A percentile compares a stretch with the other conserved stretches of the same genome.
phyloP scores from a whole-genome alignment of 202 grass and related monocot species.

The Eragrostis tef region DNA sequence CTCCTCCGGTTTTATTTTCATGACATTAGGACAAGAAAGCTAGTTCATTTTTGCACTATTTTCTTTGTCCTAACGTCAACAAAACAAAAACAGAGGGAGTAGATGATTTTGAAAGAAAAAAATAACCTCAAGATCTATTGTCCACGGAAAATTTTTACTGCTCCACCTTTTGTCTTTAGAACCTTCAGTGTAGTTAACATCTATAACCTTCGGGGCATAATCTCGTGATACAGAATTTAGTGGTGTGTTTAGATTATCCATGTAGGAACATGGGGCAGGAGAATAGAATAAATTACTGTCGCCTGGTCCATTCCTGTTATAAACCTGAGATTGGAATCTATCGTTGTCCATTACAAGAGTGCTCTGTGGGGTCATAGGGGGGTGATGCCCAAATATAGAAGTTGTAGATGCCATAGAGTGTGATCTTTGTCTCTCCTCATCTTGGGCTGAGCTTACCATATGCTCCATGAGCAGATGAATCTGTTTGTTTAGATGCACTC shows the following conservation, averaged over 20 bases:
- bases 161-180: constrained; percentile 75
- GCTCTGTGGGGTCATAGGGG: constrained; percentile 51
- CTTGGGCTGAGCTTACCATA: constrained; percentile 52
- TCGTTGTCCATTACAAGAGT: constrained; percentile 53
- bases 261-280: constrained; percentile 42
- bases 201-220: constrained; percentile 58
- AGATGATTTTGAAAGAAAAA: too few relatives aligned
- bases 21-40: too few relatives aligned
- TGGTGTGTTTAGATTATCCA: constrained; percentile 50
- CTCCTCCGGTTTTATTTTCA: too few relatives aligned
- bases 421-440: constrained; percentile 64
- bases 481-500: constrained; percentile 68
- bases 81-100: too few relatives aligned
- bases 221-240: constrained; percentile 49
- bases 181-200: constrained; percentile 87
- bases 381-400: constrained; percentile 41
- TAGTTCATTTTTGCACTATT: too few relatives aligned
- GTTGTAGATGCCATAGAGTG: constrained; percentile 74
- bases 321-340: constrained; percentile 65
- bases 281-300: constrained; percentile 52
- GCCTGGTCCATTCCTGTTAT: constrained; percentile 57
- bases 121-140: constrained; percentile 86
- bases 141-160: constrained; percentile 73
- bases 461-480: constrained; percentile 62
- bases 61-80: too few relatives aligned